These are phyloP conservation scores for Limnanthes douglasii DNA, from an alignment of 345 rosid genomes.

Conservation along the genomic window DNA sequence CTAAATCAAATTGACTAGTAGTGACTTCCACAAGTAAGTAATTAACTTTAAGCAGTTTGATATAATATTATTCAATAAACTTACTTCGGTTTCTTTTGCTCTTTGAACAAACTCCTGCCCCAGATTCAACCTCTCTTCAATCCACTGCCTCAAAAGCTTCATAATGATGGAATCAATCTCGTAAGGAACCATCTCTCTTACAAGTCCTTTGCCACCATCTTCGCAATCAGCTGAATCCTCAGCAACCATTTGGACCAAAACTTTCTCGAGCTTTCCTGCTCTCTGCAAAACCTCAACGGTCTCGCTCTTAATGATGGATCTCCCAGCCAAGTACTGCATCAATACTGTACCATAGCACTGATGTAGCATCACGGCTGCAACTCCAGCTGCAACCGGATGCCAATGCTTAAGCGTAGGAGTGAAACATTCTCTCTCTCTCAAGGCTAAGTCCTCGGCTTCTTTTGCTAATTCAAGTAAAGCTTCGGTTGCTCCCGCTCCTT, in stretches of 20 bases:
- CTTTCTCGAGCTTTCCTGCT: slow-evolving; percentile 75
- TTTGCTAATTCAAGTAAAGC: slow-evolving; percentile 49
- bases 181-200: slow-evolving; percentile 74
- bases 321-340: slow-evolving; percentile 53
- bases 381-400: slow-evolving; percentile 47
- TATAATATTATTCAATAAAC: too few species aligned
- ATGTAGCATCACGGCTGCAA: slow-evolving; percentile 59
- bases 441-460: slow-evolving; percentile 68
- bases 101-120: slow-evolving; percentile 29
- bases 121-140: slow-evolving; percentile 33
- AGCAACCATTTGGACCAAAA: slow-evolving; percentile 74
- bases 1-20: too few species aligned
- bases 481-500: slow-evolving; percentile 35
- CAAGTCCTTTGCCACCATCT: slow-evolving; percentile 71
- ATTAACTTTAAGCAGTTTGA: too few species aligned
- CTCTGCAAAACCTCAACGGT: slow-evolving; percentile 51
- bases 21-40: too few species aligned
- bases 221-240: slow-evolving; percentile 73
- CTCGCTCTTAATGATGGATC: slow-evolving; percentile 26
- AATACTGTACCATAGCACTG: slow-evolving; percentile 57
- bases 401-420: slow-evolving; percentile 70
- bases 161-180: slow-evolving; percentile 61
- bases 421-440: slow-evolving; percentile 57
- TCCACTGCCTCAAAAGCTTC: slow-evolving; percentile 48
- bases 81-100: slow-evolving; percentile 76